Evolutionary conservation across 495 filamentous ascomycete genomes (phyloP).

Genomic region (Penicilliopsis zonata): DNA sequence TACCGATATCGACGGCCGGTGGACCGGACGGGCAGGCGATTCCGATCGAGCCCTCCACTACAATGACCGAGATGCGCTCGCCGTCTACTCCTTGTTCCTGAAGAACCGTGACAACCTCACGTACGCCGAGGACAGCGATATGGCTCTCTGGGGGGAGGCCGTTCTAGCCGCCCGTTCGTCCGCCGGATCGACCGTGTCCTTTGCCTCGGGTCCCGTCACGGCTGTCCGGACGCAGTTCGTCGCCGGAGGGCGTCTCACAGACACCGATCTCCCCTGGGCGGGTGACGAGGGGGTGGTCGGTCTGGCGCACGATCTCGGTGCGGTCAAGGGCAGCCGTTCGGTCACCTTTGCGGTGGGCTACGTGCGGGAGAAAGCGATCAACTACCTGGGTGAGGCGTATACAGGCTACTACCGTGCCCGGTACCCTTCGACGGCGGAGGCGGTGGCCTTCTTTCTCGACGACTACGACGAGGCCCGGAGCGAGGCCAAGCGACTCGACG

Average conservation of each 20-base stretch:
- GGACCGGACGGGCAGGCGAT: constrained; percentile 25
- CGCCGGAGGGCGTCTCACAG: constrained; percentile 9
- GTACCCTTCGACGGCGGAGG: constrained; percentile 17
- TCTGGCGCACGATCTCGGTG: constrained; percentile 31
- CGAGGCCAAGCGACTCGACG: constrained; percentile 24
- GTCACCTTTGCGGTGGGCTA: constrained; percentile 38
- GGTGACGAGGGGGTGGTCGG: constrained; percentile 20
- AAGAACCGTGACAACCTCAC: constrained; percentile 15
- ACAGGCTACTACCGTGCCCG: constrained; percentile 32
- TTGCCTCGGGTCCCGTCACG: constrained; percentile 12
- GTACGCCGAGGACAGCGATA: constrained; percentile 30
- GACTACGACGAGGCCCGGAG: constrained; percentile 28
- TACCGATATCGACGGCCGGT: constrained; percentile 38
- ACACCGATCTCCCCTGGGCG: constrained; percentile 12
- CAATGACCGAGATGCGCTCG: constrained; percentile 10
- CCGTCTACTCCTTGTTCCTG: constrained; percentile 19
- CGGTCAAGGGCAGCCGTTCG: constrained; percentile 13
- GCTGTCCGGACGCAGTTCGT: constrained; percentile 15
- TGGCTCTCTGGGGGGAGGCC: constrained; percentile 31
- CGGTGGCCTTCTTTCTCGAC: constrained; percentile 28
- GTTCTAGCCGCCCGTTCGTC: constrained; percentile 18
- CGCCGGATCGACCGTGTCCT: constrained; percentile 13
- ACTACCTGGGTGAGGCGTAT: constrained; percentile 33
- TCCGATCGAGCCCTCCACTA: constrained; percentile 17
- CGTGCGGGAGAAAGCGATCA: constrained; percentile 29